Evolutionary conservation across 768 basidiomycete genomes (phyloP).

Genomic region (Boletus pseudopeckii): DNA sequence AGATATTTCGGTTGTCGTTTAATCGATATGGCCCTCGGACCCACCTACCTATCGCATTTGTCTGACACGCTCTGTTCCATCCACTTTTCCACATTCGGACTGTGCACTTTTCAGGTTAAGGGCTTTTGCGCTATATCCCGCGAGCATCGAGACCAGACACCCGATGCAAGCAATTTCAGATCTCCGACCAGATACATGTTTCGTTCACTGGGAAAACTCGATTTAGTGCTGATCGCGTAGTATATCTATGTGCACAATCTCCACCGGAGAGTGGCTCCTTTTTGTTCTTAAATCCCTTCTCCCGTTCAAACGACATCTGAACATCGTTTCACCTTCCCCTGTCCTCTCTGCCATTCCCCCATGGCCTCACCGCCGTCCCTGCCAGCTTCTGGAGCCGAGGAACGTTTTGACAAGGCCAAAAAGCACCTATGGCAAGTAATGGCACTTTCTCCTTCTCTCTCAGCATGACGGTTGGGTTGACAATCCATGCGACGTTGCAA

Average conservation of each 20-base stretch:
- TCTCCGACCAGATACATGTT: conserved; percentile 38
- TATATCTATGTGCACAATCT: conserved; percentile 40
- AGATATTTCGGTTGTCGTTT: conserved; percentile 35
- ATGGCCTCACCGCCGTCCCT: conserved; percentile 28
- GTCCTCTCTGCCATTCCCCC: conserved; percentile 8
- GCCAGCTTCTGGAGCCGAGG: conserved; percentile 22
- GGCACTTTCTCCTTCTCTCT: conserved; percentile 2
- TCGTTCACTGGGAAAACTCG: conserved; percentile 35
- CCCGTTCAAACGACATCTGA: conserved; percentile 21
- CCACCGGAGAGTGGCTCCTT: conserved; percentile 29
- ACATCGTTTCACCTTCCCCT: conserved; percentile 25
- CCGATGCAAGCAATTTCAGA: conserved; percentile 34
- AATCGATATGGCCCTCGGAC: conserved; percentile 39
- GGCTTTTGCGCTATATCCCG: conserved; percentile 36
- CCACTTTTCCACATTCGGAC: conserved; percentile 33
- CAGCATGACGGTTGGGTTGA: not conserved
- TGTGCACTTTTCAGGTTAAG: conserved; percentile 31
- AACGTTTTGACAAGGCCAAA: conserved; percentile 36
- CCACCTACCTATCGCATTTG: conserved; percentile 34
- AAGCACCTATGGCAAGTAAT: conserved; percentile 34
- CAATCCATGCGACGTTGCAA: conserved; percentile 12
- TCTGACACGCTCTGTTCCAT: conserved; percentile 28
- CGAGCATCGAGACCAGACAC: conserved; percentile 36
- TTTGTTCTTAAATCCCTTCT: conserved; percentile 30
- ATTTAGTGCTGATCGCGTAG: conserved; percentile 39